Conservation (phyloP, 2,329 filamentous ascomycete genomes). For the Aspergillus sp. region DNA sequence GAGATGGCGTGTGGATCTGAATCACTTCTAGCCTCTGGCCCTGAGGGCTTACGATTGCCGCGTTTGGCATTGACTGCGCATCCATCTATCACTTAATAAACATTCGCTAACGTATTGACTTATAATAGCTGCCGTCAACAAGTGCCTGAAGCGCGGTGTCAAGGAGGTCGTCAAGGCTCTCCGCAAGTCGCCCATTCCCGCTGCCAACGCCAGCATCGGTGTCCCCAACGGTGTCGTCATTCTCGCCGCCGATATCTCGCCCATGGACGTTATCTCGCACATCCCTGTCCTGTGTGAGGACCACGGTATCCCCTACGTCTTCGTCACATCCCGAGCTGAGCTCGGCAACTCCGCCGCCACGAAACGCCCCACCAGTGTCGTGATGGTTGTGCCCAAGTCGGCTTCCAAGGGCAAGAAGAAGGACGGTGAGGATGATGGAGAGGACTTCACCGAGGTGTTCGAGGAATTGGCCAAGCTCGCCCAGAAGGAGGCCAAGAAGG, state of each 20-base stretch:
- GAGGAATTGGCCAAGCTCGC: slow-evolving; percentile 61
- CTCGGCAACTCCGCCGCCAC: slow-evolving; percentile 91
- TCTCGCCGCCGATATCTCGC: slow-evolving; percentile 95
- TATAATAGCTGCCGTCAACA: slow-evolving; percentile 80
- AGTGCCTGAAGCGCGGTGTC: slow-evolving; percentile 94
- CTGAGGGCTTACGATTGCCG: background rate
- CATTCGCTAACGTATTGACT: slow-evolving; percentile 21
- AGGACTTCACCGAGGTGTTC: slow-evolving; percentile 57
- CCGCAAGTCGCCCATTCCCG: slow-evolving; percentile 78
- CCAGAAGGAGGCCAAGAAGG: slow-evolving; percentile 59
- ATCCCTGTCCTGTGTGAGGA: slow-evolving; percentile 98
- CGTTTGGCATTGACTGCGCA: background rate
- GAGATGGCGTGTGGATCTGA: background rate
- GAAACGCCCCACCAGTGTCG: slow-evolving; percentile 93
- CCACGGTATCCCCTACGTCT: slow-evolving; percentile 95
- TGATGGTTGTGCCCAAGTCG: slow-evolving; percentile 70
- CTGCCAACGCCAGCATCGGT: slow-evolving; percentile 62
- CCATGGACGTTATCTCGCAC: slow-evolving; percentile 98
- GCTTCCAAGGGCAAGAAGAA: slow-evolving; percentile 55
- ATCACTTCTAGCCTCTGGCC: background rate
- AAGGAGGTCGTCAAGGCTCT: slow-evolving; percentile 99
- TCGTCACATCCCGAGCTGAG: slow-evolving; percentile 88
- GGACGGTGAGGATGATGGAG: slow-evolving; percentile 48
- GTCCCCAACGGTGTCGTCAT: slow-evolving; percentile 76
- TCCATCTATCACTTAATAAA: background rate